Conservation (phyloP, 179 eudicot genomes). For the Spinacia oleracea region DNA sequence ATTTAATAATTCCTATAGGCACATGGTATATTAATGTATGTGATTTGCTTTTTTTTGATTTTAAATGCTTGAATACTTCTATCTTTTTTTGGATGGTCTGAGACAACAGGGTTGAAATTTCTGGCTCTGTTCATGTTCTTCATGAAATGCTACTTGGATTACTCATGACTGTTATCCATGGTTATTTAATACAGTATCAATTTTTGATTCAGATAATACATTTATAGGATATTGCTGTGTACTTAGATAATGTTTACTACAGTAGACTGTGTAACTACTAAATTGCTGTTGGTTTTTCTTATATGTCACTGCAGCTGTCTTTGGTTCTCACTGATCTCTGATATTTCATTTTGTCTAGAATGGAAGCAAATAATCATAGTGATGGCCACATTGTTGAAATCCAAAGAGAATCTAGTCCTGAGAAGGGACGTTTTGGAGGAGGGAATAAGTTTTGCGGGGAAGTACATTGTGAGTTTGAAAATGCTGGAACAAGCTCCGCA, state of each 20-base stretch:
- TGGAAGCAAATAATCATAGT: slow-evolving; percentile 43
- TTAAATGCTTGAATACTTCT: not conserved
- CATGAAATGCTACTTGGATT: not conserved
- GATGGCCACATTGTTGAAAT: slow-evolving; percentile 56
- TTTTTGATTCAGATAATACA: not conserved
- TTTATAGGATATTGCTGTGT: not conserved
- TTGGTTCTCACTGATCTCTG: not conserved
- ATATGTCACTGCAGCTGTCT: not conserved
- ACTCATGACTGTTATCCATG: not conserved
- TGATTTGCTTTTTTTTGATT: not conserved
- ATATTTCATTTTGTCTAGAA: slow-evolving; percentile 31
- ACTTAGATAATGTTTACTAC: not conserved
- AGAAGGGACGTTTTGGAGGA: slow-evolving; percentile 33
- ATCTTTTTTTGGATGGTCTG: not conserved
- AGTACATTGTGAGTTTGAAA: slow-evolving; percentile 74
- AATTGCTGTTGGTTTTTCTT: not conserved
- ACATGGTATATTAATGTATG: not conserved
- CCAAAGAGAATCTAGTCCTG: slow-evolving; percentile 29
- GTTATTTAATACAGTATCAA: not conserved
- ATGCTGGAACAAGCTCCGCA: slow-evolving; percentile 46
- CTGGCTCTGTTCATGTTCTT: no score
- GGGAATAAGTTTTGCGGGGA: slow-evolving; percentile 59
- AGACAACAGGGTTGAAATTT: not conserved
- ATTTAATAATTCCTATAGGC: not conserved
- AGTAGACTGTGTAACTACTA: not conserved